Base-by-base conservation (phyloP, 2,329 filamentous ascomycete species). In the Claviceps purpurea region DNA sequence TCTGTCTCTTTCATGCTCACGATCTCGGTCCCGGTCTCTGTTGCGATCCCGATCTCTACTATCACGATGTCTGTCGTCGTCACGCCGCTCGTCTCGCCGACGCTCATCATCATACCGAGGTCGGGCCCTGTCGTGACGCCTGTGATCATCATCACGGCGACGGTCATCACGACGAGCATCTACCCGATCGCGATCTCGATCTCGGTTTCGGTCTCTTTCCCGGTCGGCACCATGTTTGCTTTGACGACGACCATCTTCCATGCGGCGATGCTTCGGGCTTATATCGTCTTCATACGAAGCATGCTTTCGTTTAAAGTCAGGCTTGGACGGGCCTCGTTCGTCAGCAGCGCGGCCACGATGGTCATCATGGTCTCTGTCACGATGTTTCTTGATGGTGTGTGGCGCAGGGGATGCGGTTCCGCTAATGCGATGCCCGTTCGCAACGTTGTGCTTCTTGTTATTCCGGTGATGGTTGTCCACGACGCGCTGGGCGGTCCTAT, bases 391-490 rank as follows among this genome's bases (percentile, higher is more conserved):
- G 14, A 58, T 51, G 13, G 55, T 53, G 39, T 72, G 72, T 2
- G 85, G 84, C 22, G 76, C 83, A 7, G 87, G 86, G 18, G 86
- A 89, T n/a, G 81, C 83, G 20, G 83, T 85, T 40, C 79, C 74
- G 50, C 83, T 72, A 46, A 78, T 78, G 39, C 84, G 81, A 57
- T 81, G 73, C 10, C 82, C 78, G 59, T 81, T 81, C 56, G 71
- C 65, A 48, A 80, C 64, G 5, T 69, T 66, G 2, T 72, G 69
- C 62, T 94, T 91, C 72, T 95, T 95, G 71, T 90, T 95, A 70
- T 91, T 95, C 52, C 90, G 87, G 66, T 95, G 90, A 61, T 96
- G 90, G 58, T 95, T 95, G 61, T 95, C 90, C 30, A 94, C 82
- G 1, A 85, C 81, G 62, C 83, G 84, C 65, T 87, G 89, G 3